Evolutionary conservation across 129 eudicot species (phyloP).

Genomic region (carrot (Daucus carota)): DNA sequence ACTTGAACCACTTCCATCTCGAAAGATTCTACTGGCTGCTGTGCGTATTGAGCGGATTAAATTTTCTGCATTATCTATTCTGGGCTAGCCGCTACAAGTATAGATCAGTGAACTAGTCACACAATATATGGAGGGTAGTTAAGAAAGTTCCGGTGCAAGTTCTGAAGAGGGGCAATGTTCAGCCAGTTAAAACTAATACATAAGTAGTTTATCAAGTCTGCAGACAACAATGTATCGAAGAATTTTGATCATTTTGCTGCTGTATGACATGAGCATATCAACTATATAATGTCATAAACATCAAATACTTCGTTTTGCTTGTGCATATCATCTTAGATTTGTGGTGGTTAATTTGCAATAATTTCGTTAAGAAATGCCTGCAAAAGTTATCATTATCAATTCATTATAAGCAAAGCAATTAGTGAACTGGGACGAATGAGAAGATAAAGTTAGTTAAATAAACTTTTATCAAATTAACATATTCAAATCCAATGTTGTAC

Average conservation of each 20-base stretch:
- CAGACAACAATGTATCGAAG: neutral
- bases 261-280: neutral
- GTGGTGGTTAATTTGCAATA: neutral
- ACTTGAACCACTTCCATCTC: slow-evolving; percentile 52
- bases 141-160: neutral
- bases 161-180: neutral
- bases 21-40: slow-evolving; percentile 80
- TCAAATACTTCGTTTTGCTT: neutral
- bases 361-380: neutral
- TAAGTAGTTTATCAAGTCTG: neutral
- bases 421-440: too few species aligned
- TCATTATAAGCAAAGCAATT: too few species aligned
- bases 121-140: neutral
- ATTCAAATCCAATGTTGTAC: too few species aligned
- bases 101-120: slow-evolving; percentile 24
- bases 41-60: slow-evolving; percentile 56
- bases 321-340: neutral
- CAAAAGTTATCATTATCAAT: neutral
- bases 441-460: too few species aligned
- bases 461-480: too few species aligned
- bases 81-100: slow-evolving; percentile 74
- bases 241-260: neutral
- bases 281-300: neutral
- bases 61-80: slow-evolving; percentile 59
- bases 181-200: neutral